Percentiles rank a stretch among this genome's conserved stretches.
Evolutionary conservation across 2,329 filamentous ascomycete species (phyloP).

Genomic region (Fusarium pseudocircinatum): DNA sequence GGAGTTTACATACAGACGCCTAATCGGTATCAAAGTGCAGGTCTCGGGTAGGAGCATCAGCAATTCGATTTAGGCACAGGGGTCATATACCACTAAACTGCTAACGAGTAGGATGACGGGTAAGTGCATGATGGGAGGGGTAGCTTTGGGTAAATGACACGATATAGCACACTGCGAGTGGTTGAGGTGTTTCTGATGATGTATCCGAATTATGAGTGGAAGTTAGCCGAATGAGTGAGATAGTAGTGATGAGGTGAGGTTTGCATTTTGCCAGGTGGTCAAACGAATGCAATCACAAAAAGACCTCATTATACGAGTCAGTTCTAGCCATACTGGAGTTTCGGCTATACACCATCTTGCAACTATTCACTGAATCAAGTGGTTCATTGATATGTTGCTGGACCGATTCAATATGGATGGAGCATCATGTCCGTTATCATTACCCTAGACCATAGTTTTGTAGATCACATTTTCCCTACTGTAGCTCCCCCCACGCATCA

Average conservation of each 20-base stretch:
- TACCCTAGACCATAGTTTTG: constrained; percentile 27
- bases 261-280: neutral
- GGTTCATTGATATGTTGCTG: neutral
- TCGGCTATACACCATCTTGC: constrained; percentile 13
- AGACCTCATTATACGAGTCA: neutral
- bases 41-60: constrained; percentile 25
- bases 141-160: constrained; percentile 1
- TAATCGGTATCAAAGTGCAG: constrained; percentile 26
- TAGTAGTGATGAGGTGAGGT: constrained; percentile 4
- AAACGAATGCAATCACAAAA: neutral
- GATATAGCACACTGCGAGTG: neutral
- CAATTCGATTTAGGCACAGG: constrained; percentile 2
- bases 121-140: constrained; percentile 16
- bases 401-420: constrained; percentile 2
- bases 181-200: constrained; percentile 11
- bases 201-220: constrained; percentile 6
- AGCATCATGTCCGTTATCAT: constrained; percentile 9
- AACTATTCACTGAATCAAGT: constrained; percentile 10
- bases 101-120: neutral
- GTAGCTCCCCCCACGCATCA: constrained; percentile 13
- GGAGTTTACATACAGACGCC: constrained; percentile 1
- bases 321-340: neutral
- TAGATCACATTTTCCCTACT: neutral
- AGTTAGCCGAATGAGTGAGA: constrained; percentile 1
- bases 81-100: neutral